phyloP scores from a whole-genome alignment of 169 alveolate genomes.

The Plasmodium gonderi region DNA sequence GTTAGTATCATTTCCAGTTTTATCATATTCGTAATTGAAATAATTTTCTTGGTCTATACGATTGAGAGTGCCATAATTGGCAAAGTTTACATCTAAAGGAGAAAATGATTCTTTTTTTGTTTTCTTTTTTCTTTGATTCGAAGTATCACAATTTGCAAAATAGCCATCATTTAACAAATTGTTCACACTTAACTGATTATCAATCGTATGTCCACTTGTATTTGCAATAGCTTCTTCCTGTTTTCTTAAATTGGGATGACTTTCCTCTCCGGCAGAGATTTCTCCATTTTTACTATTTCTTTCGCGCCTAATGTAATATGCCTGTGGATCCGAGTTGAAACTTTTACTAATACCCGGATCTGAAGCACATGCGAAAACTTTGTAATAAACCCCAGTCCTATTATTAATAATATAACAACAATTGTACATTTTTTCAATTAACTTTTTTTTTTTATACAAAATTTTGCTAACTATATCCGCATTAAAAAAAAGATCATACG shows the following conservation, averaged over 20 bases:
- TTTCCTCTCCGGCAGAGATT: too few species aligned
- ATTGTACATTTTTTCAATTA: slow-evolving; percentile 17
- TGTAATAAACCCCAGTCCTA: slow-evolving; percentile 43
- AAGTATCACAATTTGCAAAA: not conserved
- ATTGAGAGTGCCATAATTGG: not conserved
- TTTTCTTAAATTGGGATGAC: too few species aligned
- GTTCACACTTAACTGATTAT: not conserved
- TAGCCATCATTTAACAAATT: slow-evolving; percentile 14
- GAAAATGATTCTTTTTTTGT: not conserved
- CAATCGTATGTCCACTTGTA: not conserved
- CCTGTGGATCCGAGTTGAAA: too few species aligned
- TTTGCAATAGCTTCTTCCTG: too few species aligned
- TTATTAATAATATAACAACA: slow-evolving; percentile 37
- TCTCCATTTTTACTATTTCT: too few species aligned
- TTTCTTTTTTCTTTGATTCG: not conserved
- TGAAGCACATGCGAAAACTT: not conserved
- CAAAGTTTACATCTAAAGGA: not conserved
- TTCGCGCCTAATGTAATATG: too few species aligned
- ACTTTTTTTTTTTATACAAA: slow-evolving; percentile 39
- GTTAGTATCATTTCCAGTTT: not conserved
- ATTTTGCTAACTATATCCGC: slow-evolving; percentile 21
- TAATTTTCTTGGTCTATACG: not conserved
- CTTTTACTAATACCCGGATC: not conserved
- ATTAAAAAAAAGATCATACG: slow-evolving; percentile 33
- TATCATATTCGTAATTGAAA: not conserved